Evolutionary conservation across 805 yeast genomes (phyloP).

Genomic region (Candida railenensis): DNA sequence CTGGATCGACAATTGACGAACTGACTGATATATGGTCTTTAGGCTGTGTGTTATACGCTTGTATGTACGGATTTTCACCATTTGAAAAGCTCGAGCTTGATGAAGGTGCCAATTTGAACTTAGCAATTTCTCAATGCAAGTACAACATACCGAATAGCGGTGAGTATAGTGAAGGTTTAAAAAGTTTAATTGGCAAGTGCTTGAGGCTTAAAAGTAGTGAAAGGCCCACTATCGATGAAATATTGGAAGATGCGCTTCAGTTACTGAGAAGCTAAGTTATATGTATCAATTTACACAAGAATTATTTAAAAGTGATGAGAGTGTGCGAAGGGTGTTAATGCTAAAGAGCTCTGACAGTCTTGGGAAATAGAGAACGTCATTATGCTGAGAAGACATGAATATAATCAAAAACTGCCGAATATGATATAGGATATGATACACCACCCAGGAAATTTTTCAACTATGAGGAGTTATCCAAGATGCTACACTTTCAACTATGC

Average conservation of each 20-base stretch:
- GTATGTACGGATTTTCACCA: constrained; percentile 80
- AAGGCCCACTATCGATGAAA: constrained; percentile 65
- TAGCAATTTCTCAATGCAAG: constrained; percentile 71
- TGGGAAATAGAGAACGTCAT: too few species aligned
- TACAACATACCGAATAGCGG: constrained; percentile 52
- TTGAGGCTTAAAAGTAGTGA: constrained; percentile 56
- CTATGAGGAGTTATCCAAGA: too few species aligned
- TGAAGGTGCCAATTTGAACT: constrained; percentile 75
- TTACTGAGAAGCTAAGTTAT: constrained; percentile 16
- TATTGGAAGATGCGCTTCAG: constrained; percentile 50
- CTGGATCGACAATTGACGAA: constrained; percentile 66
- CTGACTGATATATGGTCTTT: constrained; percentile 88
- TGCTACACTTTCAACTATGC: too few species aligned
- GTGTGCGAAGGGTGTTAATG: too few species aligned
- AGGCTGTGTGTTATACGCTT: constrained; percentile 79
- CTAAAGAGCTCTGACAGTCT: too few species aligned
- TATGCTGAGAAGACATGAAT: background rate
- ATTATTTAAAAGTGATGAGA: background rate
- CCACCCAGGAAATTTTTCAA: too few species aligned
- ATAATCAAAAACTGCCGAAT: too few species aligned
- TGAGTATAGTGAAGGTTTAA: constrained; percentile 54
- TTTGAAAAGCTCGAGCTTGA: constrained; percentile 81
- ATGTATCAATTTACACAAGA: background rate
- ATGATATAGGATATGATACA: too few species aligned
- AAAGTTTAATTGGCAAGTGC: constrained; percentile 58